Evolutionary conservation across 306 rosid species (phyloP).

Genomic region (Chamaecrista fasciculata): DNA sequence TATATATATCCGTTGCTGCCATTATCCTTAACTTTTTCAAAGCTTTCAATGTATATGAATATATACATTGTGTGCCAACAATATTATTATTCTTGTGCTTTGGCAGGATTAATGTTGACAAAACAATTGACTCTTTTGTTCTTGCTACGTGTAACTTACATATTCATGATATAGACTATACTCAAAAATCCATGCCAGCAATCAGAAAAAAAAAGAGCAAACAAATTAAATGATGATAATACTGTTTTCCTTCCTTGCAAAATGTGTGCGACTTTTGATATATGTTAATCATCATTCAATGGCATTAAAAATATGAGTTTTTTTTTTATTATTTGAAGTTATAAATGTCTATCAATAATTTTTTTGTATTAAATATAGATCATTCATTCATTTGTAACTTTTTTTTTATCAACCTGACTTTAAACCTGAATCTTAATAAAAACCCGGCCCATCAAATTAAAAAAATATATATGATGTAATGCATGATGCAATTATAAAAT

Average conservation of each 20-base stretch:
- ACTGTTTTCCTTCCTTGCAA: neutral
- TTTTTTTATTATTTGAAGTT: too few species aligned
- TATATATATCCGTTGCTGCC: slow-evolving; percentile 4
- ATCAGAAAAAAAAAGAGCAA: neutral
- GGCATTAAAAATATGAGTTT: too few species aligned
- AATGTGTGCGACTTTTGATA: too few species aligned
- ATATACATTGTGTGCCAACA: too few species aligned
- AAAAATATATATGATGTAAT: slow-evolving; percentile 46
- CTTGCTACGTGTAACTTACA: slow-evolving; percentile 37
- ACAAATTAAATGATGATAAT: slow-evolving; percentile 3
- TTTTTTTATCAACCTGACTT: too few species aligned
- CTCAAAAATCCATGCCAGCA: neutral
- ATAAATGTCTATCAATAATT: too few species aligned
- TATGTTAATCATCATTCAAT: too few species aligned
- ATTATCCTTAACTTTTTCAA: slow-evolving; percentile 26
- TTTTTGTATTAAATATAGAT: too few species aligned
- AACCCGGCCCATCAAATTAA: too few species aligned
- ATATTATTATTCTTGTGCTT: slow-evolving; percentile 2
- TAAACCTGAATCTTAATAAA: too few species aligned
- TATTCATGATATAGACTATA: neutral
- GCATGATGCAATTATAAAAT: slow-evolving; percentile 40
- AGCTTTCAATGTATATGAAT: too few species aligned
- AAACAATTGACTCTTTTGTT: slow-evolving; percentile 32
- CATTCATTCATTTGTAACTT: too few species aligned
- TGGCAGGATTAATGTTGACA: slow-evolving; percentile 38